Base-by-base conservation (phyloP, 1,284 basidiomycete genomes). In the Anthracocystis walkeri region DNA sequence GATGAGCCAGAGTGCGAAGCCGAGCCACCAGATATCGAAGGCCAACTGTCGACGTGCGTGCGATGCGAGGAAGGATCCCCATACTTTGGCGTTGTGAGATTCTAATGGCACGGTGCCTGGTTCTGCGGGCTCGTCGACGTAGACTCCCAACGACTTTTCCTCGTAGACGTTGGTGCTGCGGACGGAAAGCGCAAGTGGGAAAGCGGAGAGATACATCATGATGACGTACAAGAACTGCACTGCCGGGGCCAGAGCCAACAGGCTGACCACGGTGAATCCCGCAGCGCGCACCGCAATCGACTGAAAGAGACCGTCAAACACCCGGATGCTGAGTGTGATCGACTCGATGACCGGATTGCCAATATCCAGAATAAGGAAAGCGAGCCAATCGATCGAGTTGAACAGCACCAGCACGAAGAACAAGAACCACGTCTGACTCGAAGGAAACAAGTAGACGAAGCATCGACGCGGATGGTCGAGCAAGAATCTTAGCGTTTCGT, bases 81-180 rank as follows among this genome's bases (percentile, higher is more conserved):
- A 93, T 18, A 92, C 89, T 70, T 86, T 85, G 2, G 87, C 55
- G n/a, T 63, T 53, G 40, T 59, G 59, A 12, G 65, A 59, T 31
- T 70, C 61, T n/a, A 70, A 56, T 27, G 66, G 64, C 0, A 58
- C 18, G 2, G 23, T 21, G 1, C 55, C 52, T 6, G 60, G 58
- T 10, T 68, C 72, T 1, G 31, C 8, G 6, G 56, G 58, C 31
- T 80, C 72, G 33, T 68, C 65, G 45, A 70, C 66, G 50, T 73
- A 83, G 12, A 83, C 75, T 7, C 84, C 83, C 2, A 85, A 69
- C 23, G 78, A 79, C 58, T 80, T 90, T 80, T 97, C 95, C 84
- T 99, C 96, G 85, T 97, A 98, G 0, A 98, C 96, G 85, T 98
- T 98, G 21, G 96, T 97, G n/a, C 93, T 90, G n/a, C 95, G 92